Percentiles rank a stretch among this genome's conserved stretches.
Conservation (phyloP, 257 asterid species). For the Nicotiana noctiflora region DNA sequence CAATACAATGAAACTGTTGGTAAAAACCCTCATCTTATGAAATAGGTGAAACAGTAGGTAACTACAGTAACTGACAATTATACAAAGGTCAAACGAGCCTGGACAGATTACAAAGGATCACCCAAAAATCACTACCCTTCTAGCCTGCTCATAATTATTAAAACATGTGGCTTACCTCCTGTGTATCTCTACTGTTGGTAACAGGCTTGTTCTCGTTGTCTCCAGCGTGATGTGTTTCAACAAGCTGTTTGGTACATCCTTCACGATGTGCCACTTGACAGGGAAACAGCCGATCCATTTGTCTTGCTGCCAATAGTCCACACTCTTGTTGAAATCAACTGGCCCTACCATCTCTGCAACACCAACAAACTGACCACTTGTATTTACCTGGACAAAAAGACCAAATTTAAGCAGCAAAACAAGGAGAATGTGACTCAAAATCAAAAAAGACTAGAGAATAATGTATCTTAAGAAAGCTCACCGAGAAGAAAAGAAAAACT, state of each 20-base stretch:
- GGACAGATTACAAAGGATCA: not conserved
- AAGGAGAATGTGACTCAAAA: not conserved
- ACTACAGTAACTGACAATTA: not conserved
- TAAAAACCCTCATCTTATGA: not conserved
- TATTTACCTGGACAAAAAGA: conserved; percentile 44
- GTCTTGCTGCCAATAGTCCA: conserved; percentile 87
- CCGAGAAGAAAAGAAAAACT: conserved; percentile 65
- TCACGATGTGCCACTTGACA: conserved; percentile 76
- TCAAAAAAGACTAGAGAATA: not conserved
- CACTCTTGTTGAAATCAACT: conserved; percentile 66
- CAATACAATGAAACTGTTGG: not conserved
- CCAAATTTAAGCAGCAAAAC: not conserved
- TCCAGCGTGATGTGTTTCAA: conserved; percentile 67
- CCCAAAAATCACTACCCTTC: not conserved
- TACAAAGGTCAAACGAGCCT: not conserved
- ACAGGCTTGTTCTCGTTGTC: conserved; percentile 73
- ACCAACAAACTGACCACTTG: conserved; percentile 80
- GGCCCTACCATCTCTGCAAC: conserved; percentile 73
- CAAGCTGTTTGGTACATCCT: conserved; percentile 73
- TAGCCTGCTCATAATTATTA: not conserved
- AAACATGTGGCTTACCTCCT: conserved; percentile 38
- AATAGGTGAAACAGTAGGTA: not conserved
- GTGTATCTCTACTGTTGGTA: conserved; percentile 77
- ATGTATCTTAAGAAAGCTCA: conserved; percentile 19
- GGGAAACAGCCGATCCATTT: conserved; percentile 86